Evolutionary conservation across 805 yeast genomes (phyloP).

Genomic region (Kodamaea fukazawae): DNA sequence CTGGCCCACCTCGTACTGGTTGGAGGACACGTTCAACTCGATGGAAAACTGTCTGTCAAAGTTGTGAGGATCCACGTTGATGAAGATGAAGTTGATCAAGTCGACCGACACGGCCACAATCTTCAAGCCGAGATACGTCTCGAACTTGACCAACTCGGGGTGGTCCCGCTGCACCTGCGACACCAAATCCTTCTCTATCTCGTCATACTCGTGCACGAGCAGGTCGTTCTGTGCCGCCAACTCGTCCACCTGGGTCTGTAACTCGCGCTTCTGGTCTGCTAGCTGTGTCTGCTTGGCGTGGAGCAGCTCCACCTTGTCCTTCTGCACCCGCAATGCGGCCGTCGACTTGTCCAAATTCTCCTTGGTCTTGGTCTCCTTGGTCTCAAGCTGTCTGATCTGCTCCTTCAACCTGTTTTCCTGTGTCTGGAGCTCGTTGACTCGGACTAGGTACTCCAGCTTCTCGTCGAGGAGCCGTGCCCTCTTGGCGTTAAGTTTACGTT

Average conservation of each 20-base stretch:
- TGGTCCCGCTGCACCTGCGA: constrained; percentile 46
- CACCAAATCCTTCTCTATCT: constrained; percentile 33
- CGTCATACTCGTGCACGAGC: constrained; percentile 29
- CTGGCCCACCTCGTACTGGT: constrained; percentile 34
- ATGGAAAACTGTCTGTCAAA: constrained; percentile 41
- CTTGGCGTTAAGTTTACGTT: constrained; percentile 30
- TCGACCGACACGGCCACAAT: constrained; percentile 51
- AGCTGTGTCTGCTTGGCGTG: constrained; percentile 34
- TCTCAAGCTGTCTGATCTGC: constrained; percentile 28
- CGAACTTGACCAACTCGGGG: constrained; percentile 53
- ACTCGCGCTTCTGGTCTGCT: constrained; percentile 21
- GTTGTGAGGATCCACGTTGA: constrained; percentile 45
- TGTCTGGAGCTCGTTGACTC: constrained; percentile 28
- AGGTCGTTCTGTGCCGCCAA: constrained; percentile 27
- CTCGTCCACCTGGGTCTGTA: constrained; percentile 30
- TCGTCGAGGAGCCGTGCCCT: constrained; percentile 29
- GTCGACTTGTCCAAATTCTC: constrained; percentile 24
- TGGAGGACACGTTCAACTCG: constrained; percentile 45
- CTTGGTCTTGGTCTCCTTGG: constrained; percentile 26
- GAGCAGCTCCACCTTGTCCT: constrained; percentile 34
- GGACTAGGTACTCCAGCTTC: constrained; percentile 32
- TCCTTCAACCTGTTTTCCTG: constrained; percentile 29
- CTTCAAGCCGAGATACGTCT: constrained; percentile 51
- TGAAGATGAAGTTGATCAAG: constrained; percentile 47
- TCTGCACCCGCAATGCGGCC: constrained; percentile 28